phyloP scores from a whole-genome alignment of 306 rosid species.

The Astragalus membranaceus region DNA sequence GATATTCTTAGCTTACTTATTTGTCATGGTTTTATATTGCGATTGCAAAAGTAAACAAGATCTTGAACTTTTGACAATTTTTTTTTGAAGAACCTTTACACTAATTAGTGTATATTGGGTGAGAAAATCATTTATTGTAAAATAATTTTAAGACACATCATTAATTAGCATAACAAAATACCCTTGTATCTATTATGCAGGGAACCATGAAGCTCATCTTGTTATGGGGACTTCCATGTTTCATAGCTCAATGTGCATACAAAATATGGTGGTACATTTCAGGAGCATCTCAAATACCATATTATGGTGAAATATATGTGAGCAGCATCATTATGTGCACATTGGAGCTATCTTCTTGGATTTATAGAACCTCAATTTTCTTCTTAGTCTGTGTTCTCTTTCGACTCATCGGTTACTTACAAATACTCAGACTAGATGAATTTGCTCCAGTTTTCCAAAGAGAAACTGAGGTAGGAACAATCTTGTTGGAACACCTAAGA shows the following conservation, averaged over 20 bases:
- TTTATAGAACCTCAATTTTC: conserved; percentile 75
- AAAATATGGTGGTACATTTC: conserved; percentile 88
- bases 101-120: background rate
- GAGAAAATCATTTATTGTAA: background rate
- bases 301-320: conserved; percentile 47
- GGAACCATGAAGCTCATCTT: conserved; percentile 51
- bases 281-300: conserved; percentile 56
- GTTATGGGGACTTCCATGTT: conserved; percentile 52
- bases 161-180: background rate
- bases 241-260: conserved; percentile 54
- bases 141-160: background rate
- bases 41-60: too few relatives aligned
- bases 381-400: conserved; percentile 71
- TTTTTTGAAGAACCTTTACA: background rate
- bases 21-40: too few relatives aligned
- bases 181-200: conserved; percentile 37
- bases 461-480: conserved; percentile 58
- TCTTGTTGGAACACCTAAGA: conserved; percentile 62
- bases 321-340: conserved; percentile 43
- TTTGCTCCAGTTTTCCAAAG: conserved; percentile 53
- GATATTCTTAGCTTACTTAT: too few relatives aligned
- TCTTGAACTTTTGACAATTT: too few relatives aligned
- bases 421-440: conserved; percentile 61
- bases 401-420: conserved; percentile 65
- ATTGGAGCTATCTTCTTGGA: conserved; percentile 80